Conservation (phyloP, 2,329 filamentous ascomycete species). For the Gaeumannomyces sp. region DNA sequence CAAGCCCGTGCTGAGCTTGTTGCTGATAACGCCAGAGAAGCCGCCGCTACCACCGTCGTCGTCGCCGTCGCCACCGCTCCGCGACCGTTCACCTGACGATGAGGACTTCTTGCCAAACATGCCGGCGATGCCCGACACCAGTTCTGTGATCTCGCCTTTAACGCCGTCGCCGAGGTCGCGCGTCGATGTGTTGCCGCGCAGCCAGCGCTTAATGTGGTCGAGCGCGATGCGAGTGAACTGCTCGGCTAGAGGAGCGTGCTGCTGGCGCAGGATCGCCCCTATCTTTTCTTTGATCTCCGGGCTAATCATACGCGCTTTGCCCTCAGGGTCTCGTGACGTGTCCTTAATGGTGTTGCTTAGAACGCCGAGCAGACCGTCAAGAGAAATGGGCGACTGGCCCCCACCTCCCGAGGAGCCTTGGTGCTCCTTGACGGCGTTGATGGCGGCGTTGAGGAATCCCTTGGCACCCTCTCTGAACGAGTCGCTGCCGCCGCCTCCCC, state of each 20-base stretch:
- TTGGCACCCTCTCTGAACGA: conserved; percentile 24
- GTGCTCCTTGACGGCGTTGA: conserved; percentile 35
- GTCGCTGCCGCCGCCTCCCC: conserved; percentile 17
- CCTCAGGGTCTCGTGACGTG: conserved; percentile 37
- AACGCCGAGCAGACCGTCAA: conserved; percentile 36
- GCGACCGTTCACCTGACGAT: conserved; percentile 18
- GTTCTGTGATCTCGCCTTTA: conserved; percentile 37
- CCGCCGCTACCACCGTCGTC: conserved; percentile 26
- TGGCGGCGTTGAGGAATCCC: conserved; percentile 35
- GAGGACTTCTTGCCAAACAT: conserved; percentile 33
- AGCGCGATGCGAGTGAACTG: conserved; percentile 39
- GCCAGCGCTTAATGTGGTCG: conserved; percentile 40
- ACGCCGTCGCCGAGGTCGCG: conserved; percentile 36
- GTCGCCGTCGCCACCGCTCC: conserved; percentile 20
- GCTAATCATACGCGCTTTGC: conserved; percentile 37
- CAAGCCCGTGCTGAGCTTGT: conserved; percentile 39
- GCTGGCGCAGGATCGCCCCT: conserved; percentile 31
- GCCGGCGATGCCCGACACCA: conserved; percentile 37
- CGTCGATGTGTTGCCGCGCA: conserved; percentile 35
- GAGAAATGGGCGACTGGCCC: conserved; percentile 28
- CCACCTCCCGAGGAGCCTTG: conserved; percentile 11
- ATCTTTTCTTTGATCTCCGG: conserved; percentile 41
- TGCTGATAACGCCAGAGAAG: conserved; percentile 39
- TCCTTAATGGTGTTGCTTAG: conserved; percentile 38
- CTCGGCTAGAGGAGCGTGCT: conserved; percentile 37